A percentile compares a stretch with the other conserved stretches of the same genome.
Evolutionary conservation across 148 eudicot species (phyloP).

Genomic region (Silene uniflora): DNA sequence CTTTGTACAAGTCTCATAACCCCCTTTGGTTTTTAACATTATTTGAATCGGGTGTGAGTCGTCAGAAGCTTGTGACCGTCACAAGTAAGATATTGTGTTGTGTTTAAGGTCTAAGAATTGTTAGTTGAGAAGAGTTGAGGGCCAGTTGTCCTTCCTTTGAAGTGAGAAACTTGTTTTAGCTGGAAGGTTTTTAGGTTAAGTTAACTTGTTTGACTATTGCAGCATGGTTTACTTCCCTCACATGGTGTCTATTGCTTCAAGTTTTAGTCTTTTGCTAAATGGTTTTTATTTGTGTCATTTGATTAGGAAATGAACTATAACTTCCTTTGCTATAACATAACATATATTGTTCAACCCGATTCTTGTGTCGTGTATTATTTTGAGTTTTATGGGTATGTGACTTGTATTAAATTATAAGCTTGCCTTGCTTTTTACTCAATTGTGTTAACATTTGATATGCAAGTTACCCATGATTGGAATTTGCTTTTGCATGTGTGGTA

Average conservation of each 20-base stretch:
- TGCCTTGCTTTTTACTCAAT: not conserved
- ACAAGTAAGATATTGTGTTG: too few relatives aligned
- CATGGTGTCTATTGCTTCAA: slow-evolving; percentile 24
- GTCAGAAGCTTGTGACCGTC: too few relatives aligned
- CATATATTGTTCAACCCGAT: not conserved
- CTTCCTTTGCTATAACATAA: not conserved
- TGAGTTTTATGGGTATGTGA: not conserved
- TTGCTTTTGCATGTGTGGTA: slow-evolving; percentile 12
- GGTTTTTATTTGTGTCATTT: slow-evolving; percentile 6
- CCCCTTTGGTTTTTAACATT: not conserved
- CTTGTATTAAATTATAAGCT: not conserved
- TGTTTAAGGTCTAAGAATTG: not conserved
- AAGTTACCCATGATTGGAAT: not conserved
- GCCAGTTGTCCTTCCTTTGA: slow-evolving; percentile 21
- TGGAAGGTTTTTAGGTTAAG: slow-evolving; percentile 31
- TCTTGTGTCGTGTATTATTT: not conserved
- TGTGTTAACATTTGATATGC: not conserved
- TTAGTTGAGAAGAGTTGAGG: slow-evolving; percentile 8
- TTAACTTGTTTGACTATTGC: slow-evolving; percentile 30
- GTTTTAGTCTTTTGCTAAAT: slow-evolving; percentile 16
- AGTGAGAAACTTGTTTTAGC: slow-evolving; percentile 17
- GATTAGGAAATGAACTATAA: not conserved
- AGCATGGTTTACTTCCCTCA: slow-evolving; percentile 1
- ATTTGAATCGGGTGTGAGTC: too few relatives aligned
- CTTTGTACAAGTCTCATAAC: not conserved